These are phyloP conservation scores for Aureobasidium pullulans DNA, from an alignment of 2,329 filamentous ascomycete genomes.

Conservation along the genomic window DNA sequence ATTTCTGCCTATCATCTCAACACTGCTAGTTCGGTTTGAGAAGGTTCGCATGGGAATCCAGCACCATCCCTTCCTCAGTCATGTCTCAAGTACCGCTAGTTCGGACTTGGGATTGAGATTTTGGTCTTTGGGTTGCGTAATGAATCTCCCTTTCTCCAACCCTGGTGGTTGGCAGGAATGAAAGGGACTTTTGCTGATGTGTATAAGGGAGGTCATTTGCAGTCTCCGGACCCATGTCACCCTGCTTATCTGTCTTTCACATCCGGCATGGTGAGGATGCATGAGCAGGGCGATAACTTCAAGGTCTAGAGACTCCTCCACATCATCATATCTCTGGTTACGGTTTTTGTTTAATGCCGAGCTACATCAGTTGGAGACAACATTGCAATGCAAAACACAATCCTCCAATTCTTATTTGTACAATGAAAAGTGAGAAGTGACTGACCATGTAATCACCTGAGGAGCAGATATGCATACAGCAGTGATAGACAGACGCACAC, in stretches of 20 bases:
- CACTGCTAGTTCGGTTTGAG: not conserved
- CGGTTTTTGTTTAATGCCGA: slow-evolving; percentile 8
- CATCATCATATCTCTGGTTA: not conserved
- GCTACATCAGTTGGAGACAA: not conserved
- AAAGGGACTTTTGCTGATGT: not conserved
- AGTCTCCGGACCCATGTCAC: not conserved
- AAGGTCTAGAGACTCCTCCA: not conserved
- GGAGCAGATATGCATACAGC: too few relatives aligned
- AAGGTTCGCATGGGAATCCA: not conserved
- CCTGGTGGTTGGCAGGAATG: slow-evolving; percentile 1
- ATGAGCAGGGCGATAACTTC: not conserved
- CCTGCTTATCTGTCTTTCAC: not conserved
- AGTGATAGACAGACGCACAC: too few relatives aligned
- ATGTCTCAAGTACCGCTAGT: not conserved
- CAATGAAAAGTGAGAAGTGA: too few relatives aligned
- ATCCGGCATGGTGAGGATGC: not conserved
- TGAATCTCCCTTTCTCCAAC: not conserved
- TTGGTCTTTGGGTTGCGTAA: not conserved
- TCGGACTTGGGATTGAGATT: not conserved
- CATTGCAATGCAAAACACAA: not conserved
- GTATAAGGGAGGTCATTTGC: not conserved
- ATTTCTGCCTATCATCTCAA: not conserved
- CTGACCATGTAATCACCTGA: too few relatives aligned
- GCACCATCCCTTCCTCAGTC: not conserved
- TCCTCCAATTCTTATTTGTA: not conserved